Base-by-base conservation (phyloP, 108 stramenopile species). In the Stephanodiscus triporus region DNA sequence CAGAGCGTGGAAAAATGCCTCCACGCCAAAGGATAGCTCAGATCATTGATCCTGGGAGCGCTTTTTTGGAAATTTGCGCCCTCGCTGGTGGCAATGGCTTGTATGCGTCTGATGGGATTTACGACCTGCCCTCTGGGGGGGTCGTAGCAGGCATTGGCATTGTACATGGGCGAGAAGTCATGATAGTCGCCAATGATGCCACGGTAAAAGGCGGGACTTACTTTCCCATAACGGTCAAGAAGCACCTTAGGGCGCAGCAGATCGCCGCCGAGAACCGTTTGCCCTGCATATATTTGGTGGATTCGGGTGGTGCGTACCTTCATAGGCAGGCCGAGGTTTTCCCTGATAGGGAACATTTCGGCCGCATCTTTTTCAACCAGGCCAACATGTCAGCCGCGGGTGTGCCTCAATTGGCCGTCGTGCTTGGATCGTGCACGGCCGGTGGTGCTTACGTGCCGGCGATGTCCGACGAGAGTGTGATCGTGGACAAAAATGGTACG, bases 151-250 rank as follows among this genome's bases (percentile, higher is more conserved):
- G 96, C 49, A 98, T 99, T 71, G 99, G 99, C 1, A 58, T 87
- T 14, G 96, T 99, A 24, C 74, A 91, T 55, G 96, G 97, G 9
- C 71, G 82, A 45, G 73, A 89, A 54, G 96, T 96, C 62, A 95
- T 99, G 94, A 92, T 99, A 76, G 89, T 98, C 45, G 99, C 98
- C 45, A 99, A 99, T 80, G 99, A 99, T 86, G 97, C 99, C 45
- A 99, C 99, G 8, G 96, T 98, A 40, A 98, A 98, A 72, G 98
- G 98, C 17, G 99, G 99, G 5, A 98, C 98, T 2, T 99, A 99
- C 80, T 97, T 88, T 80, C 98, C 99, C 10, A 96, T 99, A 70
- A 99, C 99, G 9, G 97, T 98, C 36, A 98, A 98, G 91, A 99
- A 99, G 70, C 98, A 98, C 81, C 85, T 99, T 64, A 79, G 99